These are phyloP conservation scores for Talaromyces sp. DNA, from an alignment of 2,329 filamentous ascomycete genomes.

Conservation along the genomic window DNA sequence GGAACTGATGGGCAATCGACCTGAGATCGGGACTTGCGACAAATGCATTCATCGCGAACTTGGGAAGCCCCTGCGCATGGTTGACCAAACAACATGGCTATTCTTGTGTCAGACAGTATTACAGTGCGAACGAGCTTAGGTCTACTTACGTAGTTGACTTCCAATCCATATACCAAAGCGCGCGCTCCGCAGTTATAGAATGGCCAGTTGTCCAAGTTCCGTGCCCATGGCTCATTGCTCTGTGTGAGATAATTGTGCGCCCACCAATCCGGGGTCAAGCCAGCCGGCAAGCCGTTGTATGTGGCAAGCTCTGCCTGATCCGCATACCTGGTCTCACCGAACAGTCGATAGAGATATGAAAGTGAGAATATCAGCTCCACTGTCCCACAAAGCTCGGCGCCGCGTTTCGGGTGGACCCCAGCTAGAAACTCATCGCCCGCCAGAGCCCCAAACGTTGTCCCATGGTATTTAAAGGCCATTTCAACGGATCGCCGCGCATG, in stretches of 20 bases:
- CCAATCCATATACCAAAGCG: slow-evolving; percentile 10
- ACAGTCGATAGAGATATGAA: slow-evolving; percentile 12
- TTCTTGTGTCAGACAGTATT: not conserved
- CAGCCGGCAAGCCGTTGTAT: slow-evolving; percentile 10
- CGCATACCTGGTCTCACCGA: slow-evolving; percentile 9
- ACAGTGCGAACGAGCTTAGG: not conserved
- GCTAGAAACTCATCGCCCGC: slow-evolving; percentile 11
- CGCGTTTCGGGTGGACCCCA: slow-evolving; percentile 11
- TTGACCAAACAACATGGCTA: slow-evolving; percentile 13
- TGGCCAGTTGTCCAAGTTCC: slow-evolving; percentile 9
- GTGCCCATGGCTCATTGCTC: slow-evolving; percentile 9
- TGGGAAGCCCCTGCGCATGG: slow-evolving; percentile 10
- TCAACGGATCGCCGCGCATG: slow-evolving; percentile 8
- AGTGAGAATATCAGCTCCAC: slow-evolving; percentile 12
- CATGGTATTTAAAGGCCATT: slow-evolving; percentile 11
- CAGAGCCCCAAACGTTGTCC: slow-evolving; percentile 11
- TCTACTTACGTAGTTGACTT: slow-evolving; percentile 11
- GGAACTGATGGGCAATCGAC: slow-evolving; percentile 9
- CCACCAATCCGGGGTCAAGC: slow-evolving; percentile 11
- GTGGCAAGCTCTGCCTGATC: slow-evolving; percentile 9
- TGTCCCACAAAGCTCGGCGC: slow-evolving; percentile 11
- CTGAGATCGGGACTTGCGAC: slow-evolving; percentile 8
- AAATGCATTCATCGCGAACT: slow-evolving; percentile 12
- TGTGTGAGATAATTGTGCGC: slow-evolving; percentile 11
- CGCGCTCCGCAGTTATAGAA: slow-evolving; percentile 11